phyloP scores from a whole-genome alignment of 805 yeast species.

The Schwanniomyces yamadae region DNA sequence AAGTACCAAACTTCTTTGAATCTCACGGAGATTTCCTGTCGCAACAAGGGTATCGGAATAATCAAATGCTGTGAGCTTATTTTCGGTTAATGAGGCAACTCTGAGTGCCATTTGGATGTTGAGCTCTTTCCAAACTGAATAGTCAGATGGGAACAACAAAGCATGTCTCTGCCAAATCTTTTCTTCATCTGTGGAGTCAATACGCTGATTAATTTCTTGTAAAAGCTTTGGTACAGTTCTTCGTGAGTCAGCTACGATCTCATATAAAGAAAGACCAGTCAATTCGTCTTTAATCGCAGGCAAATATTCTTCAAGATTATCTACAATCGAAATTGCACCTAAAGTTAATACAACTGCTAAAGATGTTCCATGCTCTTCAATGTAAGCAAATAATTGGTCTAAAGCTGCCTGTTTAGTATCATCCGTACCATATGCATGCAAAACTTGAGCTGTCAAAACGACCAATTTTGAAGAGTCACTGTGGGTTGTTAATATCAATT shows the following conservation, averaged over 20 bases:
- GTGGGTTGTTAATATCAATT: conserved; percentile 51
- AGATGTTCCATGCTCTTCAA: conserved; percentile 65
- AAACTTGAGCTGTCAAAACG: conserved; percentile 71
- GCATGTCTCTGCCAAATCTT: conserved; percentile 67
- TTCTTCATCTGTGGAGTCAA: conserved; percentile 23
- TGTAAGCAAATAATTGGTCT: conserved; percentile 71
- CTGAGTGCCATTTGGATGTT: conserved; percentile 55
- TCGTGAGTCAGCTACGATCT: conserved; percentile 49
- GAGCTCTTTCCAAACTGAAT: conserved; percentile 67
- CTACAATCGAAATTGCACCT: conserved; percentile 75
- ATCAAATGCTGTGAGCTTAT: conserved; percentile 48
- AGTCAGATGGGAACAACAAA: conserved; percentile 69
- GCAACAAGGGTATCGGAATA: conserved; percentile 53
- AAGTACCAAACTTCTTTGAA: conserved; percentile 68
- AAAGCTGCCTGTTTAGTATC: conserved; percentile 80
- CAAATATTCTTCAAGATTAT: conserved; percentile 56
- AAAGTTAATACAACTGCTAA: conserved; percentile 66
- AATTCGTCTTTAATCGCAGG: conserved; percentile 70
- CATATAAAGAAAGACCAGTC: conserved; percentile 44
- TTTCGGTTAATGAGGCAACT: conserved; percentile 52
- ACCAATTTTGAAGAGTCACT: conserved; percentile 66
- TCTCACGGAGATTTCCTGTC: conserved; percentile 48
- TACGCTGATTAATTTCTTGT: conserved; percentile 46
- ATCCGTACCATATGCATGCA: conserved; percentile 72
- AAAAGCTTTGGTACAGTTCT: conserved; percentile 60